Evolutionary conservation across 2,329 filamentous ascomycete genomes (phyloP).

Genomic region (Gliomastix tumulicola): DNA sequence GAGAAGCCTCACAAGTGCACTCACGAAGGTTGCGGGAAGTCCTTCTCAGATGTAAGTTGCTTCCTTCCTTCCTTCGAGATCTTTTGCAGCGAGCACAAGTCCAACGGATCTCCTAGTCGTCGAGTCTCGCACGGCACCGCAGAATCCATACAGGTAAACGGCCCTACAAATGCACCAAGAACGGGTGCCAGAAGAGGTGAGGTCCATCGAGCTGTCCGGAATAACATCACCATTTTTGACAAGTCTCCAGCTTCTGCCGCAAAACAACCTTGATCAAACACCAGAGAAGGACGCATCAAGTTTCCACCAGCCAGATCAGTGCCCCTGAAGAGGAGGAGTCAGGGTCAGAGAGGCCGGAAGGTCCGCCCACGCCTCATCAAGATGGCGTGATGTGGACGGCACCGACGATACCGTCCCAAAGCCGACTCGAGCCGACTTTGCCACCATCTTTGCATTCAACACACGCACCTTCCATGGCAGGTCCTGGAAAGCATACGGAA

Average conservation of each 20-base stretch:
- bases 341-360: too few species aligned
- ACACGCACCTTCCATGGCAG: too few species aligned
- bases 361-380: too few species aligned
- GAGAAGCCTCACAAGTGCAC: slow-evolving; percentile 67
- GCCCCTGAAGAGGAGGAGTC: too few species aligned
- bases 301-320: too few species aligned
- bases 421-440: too few species aligned
- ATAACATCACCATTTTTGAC: slow-evolving; percentile 9
- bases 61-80: neutral
- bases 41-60: slow-evolving; percentile 59
- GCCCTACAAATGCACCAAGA: slow-evolving; percentile 56
- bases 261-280: slow-evolving; percentile 69
- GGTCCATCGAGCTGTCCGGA: slow-evolving; percentile 6
- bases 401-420: too few species aligned
- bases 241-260: slow-evolving; percentile 53
- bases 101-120: slow-evolving; percentile 37
- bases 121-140: slow-evolving; percentile 57
- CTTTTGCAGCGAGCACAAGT: neutral
- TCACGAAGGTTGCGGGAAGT: slow-evolving; percentile 58
- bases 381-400: too few species aligned
- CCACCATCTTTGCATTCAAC: too few species aligned
- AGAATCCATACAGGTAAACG: slow-evolving; percentile 61
- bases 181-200: slow-evolving; percentile 57
- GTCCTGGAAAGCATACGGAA: too few species aligned
- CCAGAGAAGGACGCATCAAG: slow-evolving; percentile 51